These are phyloP conservation scores for Lecanosticta acicola DNA, from an alignment of 2,329 filamentous ascomycete genomes.

Conservation along the genomic window DNA sequence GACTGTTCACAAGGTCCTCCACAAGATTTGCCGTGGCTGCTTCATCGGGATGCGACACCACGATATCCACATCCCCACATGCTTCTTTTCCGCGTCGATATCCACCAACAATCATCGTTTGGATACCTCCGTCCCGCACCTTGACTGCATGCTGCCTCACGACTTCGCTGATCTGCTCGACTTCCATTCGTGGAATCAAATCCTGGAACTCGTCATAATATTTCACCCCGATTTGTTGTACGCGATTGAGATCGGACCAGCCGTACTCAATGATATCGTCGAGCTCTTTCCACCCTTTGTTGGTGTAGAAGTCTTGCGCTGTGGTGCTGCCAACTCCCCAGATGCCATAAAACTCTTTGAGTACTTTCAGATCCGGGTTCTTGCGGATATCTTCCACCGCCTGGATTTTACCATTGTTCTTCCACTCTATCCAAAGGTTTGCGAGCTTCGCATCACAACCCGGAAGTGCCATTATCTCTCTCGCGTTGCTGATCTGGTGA, in stretches of 20 bases:
- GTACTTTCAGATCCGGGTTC: slow-evolving; percentile 58
- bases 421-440: slow-evolving; percentile 71
- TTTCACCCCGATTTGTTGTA: slow-evolving; percentile 91
- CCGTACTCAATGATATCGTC: slow-evolving; percentile 81
- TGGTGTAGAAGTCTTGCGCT: slow-evolving; percentile 72
- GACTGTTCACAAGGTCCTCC: slow-evolving; percentile 59
- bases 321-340: slow-evolving; percentile 87
- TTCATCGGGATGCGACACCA: slow-evolving; percentile 74
- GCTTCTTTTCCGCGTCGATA: slow-evolving; percentile 71
- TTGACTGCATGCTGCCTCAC: slow-evolving; percentile 63
- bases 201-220: slow-evolving; percentile 80
- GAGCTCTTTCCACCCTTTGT: slow-evolving; percentile 70
- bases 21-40: slow-evolving; percentile 64
- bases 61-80: slow-evolving; percentile 78
- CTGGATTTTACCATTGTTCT: slow-evolving; percentile 49
- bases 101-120: slow-evolving; percentile 67
- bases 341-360: slow-evolving; percentile 72
- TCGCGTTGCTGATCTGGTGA: slow-evolving; percentile 42
- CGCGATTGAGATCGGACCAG: slow-evolving; percentile 67
- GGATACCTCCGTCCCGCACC: slow-evolving; percentile 51
- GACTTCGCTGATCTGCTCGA: slow-evolving; percentile 59
- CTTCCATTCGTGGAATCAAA: slow-evolving; percentile 67
- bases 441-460: slow-evolving; percentile 79
- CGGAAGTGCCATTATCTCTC: slow-evolving; percentile 54
- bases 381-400: slow-evolving; percentile 60